Percentiles rank a stretch among this genome's conserved stretches.
Conservation (phyloP, 2,329 filamentous ascomycete genomes). For the Malbranchea zuffiana region DNA sequence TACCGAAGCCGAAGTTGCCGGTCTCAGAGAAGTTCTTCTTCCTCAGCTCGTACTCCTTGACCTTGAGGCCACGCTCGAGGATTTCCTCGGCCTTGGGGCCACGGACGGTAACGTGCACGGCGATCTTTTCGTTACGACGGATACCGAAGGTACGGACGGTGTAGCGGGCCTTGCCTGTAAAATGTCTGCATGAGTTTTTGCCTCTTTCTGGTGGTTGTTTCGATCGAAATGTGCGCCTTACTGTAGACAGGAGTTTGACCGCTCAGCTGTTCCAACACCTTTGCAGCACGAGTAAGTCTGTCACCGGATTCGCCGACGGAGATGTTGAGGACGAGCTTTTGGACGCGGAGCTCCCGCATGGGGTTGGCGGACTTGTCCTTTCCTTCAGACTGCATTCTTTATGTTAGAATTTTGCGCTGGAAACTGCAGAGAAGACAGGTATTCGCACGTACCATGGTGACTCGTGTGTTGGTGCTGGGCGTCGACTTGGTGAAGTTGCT, state of each 20-base stretch:
- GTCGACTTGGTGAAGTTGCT: constrained; percentile 6
- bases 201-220: background rate
- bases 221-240: constrained; percentile 40
- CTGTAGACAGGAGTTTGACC: constrained; percentile 99
- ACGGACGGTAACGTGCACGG: constrained; percentile 98
- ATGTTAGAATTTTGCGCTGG: constrained; percentile 1
- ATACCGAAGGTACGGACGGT: constrained; percentile 99
- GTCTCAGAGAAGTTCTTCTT: constrained; percentile 99
- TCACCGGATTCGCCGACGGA: constrained; percentile 99
- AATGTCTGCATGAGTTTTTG: constrained; percentile 11
- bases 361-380: constrained; percentile 81
- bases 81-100: constrained; percentile 99
- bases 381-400: constrained; percentile 50
- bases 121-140: constrained; percentile 99
- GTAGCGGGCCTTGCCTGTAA: constrained; percentile 94
- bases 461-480: constrained; percentile 25
- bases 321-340: constrained; percentile 99
- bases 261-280: constrained; percentile 98
- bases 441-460: constrained; percentile 40
- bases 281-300: constrained; percentile 98
- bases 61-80: constrained; percentile 99
- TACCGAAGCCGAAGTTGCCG: constrained; percentile 99
- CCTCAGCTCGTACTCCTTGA: constrained; percentile 99
- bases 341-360: constrained; percentile 99
- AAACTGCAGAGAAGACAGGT: constrained; percentile 1